Percentiles rank a stretch among this genome's conserved stretches.
Conservation (phyloP, 192 early-diverging fungal species). For the Gryganskiella cystojenkinii region DNA sequence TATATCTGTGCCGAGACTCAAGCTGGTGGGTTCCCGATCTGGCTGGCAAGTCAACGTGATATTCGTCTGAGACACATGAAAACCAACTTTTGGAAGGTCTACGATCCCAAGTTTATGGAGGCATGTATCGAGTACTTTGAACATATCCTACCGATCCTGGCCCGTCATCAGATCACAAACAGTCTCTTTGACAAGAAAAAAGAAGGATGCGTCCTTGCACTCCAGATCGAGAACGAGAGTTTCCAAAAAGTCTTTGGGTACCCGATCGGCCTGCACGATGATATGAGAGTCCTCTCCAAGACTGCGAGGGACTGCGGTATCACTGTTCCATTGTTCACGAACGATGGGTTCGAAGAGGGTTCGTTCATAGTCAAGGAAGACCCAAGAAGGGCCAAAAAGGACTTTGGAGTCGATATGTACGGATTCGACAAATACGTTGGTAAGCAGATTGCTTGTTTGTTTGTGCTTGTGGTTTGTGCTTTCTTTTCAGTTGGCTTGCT, state of each 20-base stretch:
- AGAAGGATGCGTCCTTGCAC: slow-evolving; percentile 76
- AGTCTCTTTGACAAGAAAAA: no score
- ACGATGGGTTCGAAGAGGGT: slow-evolving; percentile 81
- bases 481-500: no score
- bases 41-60: slow-evolving; percentile 80
- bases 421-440: slow-evolving; percentile 84
- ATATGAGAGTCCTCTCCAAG: slow-evolving; percentile 81
- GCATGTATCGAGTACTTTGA: slow-evolving; percentile 82
- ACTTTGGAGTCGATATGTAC: slow-evolving; percentile 83
- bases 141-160: slow-evolving; percentile 79
- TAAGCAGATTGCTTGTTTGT: no score
- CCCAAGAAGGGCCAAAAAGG: slow-evolving; percentile 43
- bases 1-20: slow-evolving; percentile 87
- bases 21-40: slow-evolving; percentile 79
- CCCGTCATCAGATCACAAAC: slow-evolving; percentile 80
- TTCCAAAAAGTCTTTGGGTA: slow-evolving; percentile 67
- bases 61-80: slow-evolving; percentile 79
- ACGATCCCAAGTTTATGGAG: slow-evolving; percentile 74
- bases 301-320: slow-evolving; percentile 80
- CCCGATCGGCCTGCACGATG: slow-evolving; percentile 83
- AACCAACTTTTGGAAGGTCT: slow-evolving; percentile 71
- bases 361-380: slow-evolving; percentile 64
- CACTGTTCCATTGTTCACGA: slow-evolving; percentile 87
- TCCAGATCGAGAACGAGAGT: slow-evolving; percentile 89
- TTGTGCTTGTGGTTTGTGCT: no score